Evolutionary conservation across 108 stramenopile genomes (phyloP), one percentile per base, ranked within the genome.

Genomic region (Pseudonitzschia pungens): DNA sequence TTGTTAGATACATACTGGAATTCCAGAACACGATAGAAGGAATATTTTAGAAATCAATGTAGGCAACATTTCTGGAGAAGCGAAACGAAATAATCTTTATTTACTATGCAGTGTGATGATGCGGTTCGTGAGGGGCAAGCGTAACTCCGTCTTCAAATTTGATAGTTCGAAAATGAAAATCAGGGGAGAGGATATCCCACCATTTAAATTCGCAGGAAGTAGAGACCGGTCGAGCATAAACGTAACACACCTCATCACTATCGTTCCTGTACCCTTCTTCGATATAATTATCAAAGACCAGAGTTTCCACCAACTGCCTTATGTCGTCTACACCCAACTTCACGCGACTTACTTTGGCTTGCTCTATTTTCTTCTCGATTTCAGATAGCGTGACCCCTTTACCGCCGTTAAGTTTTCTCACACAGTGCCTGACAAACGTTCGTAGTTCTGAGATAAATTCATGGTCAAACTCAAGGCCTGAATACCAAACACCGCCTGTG

Each of bases 401-500:
- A 18, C 87, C 88, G 1, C 84, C 78, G 75, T 90, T 91, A 69
- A 89, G 69, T 22, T 84, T 70, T 42, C 75, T 66, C 0, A 93
- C 81, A 67, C 92, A 93, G 65, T 80, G 71, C 69, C 94, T 77
- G 50, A 96, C 79, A 68, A 95, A 95, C 29, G 84, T 83, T 2
- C 94, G 78, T n/a, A 99, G 74, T 32, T 96, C 93, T 11, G 89
- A 78, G 60, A 99, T 96, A 70, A 99, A 99, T 62, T 97, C 98
- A 70, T 97, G 95, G 83, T 99, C 98, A 77, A 98, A 99, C 72
- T 99, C 97, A 33, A 92, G 89, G 18, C 97, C 96, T 60, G 87
- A 86, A 77, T 96, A 96, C 98, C 98, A 99, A 11, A 97, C 95
- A 12, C 99, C 99, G 54, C 99, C 99, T 11, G 97, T 99, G 27